Evolutionary conservation across 192 early-diverging fungal genomes (phyloP), one percentile per base, ranked within the genome.

Genomic region (Pilobolus umbonatus): DNA sequence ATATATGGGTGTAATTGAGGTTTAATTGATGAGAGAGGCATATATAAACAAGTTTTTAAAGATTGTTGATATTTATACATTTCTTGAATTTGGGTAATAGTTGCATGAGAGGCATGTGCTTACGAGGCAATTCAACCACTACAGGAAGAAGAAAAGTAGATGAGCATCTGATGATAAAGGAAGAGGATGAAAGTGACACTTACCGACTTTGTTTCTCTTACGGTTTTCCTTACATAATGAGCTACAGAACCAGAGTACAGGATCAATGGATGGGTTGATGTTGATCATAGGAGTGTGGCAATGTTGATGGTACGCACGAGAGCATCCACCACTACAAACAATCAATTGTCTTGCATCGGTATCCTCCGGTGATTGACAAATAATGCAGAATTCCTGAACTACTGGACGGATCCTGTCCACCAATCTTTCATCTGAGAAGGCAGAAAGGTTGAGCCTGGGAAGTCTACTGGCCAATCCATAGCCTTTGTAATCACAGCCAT

Each of bases 401-500:
- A 64, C 26, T 6, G 62, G 62, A 7, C 45, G 30, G 25, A 21
- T 30, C 9, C 62, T 52, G 29, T 64, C 62, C 29, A 56, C 34
- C 12, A 64, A 36, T 26, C 14, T 43, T 48, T 64, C 62, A 25
- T 64, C 35, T 14, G 25, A 8, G 32, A 55, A 64, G 21, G 42
- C 54, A 29, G 62, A 64, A 26, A 64, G 30, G 57, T 64, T 54
- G 22, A 64, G 35, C 19, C 62, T 28, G 35, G 62, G 62, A 32
- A 56, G 30, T 22, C 62, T 55, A 39, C 62, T 56, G 15, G 42
- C 53, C 22, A 64, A 24, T 4, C 62, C 62, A 49, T 64, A 64
- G 0, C 62, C 62, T 56, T 64, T 64, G 43, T 64, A 64, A 55
- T 64, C 62, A 48, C 62, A 64, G 8, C 62, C 62, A 39, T 64